Evolutionary conservation across 176 grass and related monocot species (phyloP).

Genomic region (Avena sativa): DNA sequence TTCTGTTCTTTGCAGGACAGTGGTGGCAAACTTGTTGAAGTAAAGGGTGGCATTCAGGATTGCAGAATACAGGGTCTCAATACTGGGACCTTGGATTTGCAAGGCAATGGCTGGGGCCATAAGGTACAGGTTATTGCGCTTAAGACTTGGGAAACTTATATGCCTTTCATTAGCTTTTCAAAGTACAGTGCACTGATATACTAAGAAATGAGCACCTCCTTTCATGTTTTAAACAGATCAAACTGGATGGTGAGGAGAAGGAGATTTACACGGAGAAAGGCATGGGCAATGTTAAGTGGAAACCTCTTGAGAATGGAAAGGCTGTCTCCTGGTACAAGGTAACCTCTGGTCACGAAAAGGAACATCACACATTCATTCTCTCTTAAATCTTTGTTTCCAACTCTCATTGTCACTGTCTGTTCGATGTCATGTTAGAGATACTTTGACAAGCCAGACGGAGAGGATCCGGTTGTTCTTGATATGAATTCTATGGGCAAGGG

Average conservation of each 20-base stretch:
- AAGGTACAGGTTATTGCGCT: slow-evolving; percentile 56
- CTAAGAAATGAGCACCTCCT: slow-evolving; percentile 18
- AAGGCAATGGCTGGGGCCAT: slow-evolving; percentile 75
- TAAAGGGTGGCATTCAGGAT: slow-evolving; percentile 29
- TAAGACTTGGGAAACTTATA: slow-evolving; percentile 3
- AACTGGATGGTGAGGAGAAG: slow-evolving; percentile 66
- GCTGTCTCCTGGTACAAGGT: slow-evolving; percentile 84
- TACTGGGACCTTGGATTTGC: slow-evolving; percentile 86
- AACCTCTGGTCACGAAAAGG: slow-evolving; percentile 37
- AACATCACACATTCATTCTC: slow-evolving; percentile 19
- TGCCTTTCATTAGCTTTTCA: background rate
- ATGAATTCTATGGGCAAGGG: slow-evolving; percentile 89
- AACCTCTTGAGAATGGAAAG: slow-evolving; percentile 20
- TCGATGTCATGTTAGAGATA: slow-evolving; percentile 46
- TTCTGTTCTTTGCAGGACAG: slow-evolving; percentile 66
- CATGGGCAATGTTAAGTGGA: slow-evolving; percentile 27
- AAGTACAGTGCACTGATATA: background rate
- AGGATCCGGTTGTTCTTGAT: slow-evolving; percentile 71
- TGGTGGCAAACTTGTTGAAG: slow-evolving; percentile 26
- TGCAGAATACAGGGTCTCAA: slow-evolving; percentile 80
- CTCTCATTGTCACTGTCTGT: slow-evolving; percentile 23
- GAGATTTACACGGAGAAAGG: slow-evolving; percentile 61
- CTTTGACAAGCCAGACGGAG: slow-evolving; percentile 77
- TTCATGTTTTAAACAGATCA: slow-evolving; percentile 50
- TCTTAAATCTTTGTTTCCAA: slow-evolving; percentile 29